Conservation (phyloP, 352 stramenopile species). For the Phytopythium kandeliae region DNA sequence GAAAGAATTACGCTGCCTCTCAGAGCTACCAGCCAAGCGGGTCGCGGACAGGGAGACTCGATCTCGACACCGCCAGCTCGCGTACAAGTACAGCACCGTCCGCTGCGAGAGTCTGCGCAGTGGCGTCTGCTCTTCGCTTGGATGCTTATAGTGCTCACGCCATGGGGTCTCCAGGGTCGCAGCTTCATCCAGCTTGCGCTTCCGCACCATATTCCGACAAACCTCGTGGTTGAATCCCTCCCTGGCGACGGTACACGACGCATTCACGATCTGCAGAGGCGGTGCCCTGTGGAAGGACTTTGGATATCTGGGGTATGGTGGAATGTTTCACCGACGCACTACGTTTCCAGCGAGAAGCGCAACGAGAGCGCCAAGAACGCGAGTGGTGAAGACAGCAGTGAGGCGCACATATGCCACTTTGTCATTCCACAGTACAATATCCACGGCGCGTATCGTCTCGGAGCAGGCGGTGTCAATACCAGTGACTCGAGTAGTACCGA, state of each 20-base stretch:
- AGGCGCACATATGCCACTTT: slow-evolving; percentile 18
- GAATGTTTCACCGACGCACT: slow-evolving; percentile 18
- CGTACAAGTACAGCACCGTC: neutral
- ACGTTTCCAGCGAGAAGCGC: neutral
- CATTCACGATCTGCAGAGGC: slow-evolving; percentile 5
- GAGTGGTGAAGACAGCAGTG: neutral
- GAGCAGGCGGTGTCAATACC: neutral
- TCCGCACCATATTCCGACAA: slow-evolving; percentile 20
- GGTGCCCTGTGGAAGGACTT: slow-evolving; percentile 16
- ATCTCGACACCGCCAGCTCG: neutral
- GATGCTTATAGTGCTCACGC: slow-evolving; percentile 3
- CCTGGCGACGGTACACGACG: neutral
- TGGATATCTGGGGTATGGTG: slow-evolving; percentile 26
- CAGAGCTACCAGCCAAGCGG: neutral
- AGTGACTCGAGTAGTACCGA: neutral
- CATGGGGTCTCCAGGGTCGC: slow-evolving; percentile 25
- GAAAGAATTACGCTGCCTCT: too few species aligned
- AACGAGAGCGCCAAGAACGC: neutral
- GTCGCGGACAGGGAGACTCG: neutral
- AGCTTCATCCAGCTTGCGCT: slow-evolving; percentile 23
- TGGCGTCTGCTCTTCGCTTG: neutral
- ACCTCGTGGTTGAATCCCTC: neutral
- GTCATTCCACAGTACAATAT: slow-evolving; percentile 10
- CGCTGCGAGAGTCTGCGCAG: neutral
- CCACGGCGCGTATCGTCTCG: neutral